These are phyloP conservation scores for Alternaria brassicae DNA, from an alignment of 2,329 filamentous ascomycete genomes.

Conservation along the genomic window DNA sequence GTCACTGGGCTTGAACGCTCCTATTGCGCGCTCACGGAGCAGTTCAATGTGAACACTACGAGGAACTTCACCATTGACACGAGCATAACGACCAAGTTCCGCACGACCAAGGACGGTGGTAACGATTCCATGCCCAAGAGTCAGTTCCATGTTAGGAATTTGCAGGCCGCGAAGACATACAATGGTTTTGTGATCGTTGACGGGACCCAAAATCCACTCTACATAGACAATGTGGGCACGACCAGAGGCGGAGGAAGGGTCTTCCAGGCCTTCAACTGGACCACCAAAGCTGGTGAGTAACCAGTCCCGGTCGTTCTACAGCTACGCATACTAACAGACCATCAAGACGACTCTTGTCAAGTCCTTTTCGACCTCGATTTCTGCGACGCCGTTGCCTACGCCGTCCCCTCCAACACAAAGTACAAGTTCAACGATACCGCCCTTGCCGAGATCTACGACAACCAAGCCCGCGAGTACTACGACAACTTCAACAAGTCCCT, in stretches of 20 bases:
- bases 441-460: constrained; percentile 79
- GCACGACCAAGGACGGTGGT: constrained; percentile 67
- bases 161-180: constrained; percentile 77
- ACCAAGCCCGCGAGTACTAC: constrained; percentile 73
- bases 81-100: constrained; percentile 70
- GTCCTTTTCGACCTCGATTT: constrained; percentile 87
- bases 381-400: constrained; percentile 87
- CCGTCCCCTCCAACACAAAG: constrained; percentile 80
- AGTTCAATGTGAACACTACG: constrained; percentile 69
- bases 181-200: constrained; percentile 72
- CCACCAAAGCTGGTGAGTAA: constrained; percentile 74
- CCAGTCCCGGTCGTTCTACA: not conserved
- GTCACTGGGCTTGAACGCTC: constrained; percentile 78
- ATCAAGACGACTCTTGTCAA: constrained; percentile 77
- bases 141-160: constrained; percentile 81
- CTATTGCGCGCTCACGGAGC: constrained; percentile 77
- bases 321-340: constrained; percentile 10
- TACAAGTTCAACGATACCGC: constrained; percentile 65
- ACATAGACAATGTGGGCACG: constrained; percentile 47
- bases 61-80: constrained; percentile 66
- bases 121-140: constrained; percentile 70
- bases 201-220: constrained; percentile 62
- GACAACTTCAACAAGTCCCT: constrained; percentile 81
- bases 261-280: constrained; percentile 74
- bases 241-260: constrained; percentile 78